Evolutionary conservation across 1,284 basidiomycete species (phyloP).

Genomic region (Boletus calvinii): DNA sequence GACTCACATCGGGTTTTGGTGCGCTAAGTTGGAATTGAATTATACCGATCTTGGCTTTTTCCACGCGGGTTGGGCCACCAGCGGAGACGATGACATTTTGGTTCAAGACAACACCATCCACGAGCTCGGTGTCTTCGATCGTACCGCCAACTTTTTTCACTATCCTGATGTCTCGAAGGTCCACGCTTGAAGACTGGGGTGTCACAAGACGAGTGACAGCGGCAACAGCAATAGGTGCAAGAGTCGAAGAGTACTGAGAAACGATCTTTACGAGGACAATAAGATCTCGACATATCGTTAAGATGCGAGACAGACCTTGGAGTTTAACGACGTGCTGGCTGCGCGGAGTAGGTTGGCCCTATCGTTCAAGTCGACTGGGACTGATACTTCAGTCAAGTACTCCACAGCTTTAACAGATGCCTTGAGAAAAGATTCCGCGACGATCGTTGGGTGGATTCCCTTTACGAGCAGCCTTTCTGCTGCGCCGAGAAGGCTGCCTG

Average conservation of each 20-base stretch:
- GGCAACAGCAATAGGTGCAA: slow-evolving; percentile 95
- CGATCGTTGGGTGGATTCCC: slow-evolving; percentile 97
- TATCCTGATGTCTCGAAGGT: slow-evolving; percentile 93
- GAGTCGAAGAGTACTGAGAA: slow-evolving; percentile 96
- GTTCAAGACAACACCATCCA: slow-evolving; percentile 95
- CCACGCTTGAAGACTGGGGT: slow-evolving; percentile 88
- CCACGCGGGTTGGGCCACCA: slow-evolving; percentile 92
- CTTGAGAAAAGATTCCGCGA: slow-evolving; percentile 94
- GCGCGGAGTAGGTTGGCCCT: slow-evolving; percentile 85
- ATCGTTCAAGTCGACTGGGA: slow-evolving; percentile 91
- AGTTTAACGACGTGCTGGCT: slow-evolving; percentile 94
- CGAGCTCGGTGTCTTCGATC: slow-evolving; percentile 97
- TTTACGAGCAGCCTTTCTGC: slow-evolving; percentile 98
- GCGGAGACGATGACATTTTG: slow-evolving; percentile 91
- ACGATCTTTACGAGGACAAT: slow-evolving; percentile 69
- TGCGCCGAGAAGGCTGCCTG: slow-evolving; percentile 89
- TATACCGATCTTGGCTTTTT: slow-evolving; percentile 98
- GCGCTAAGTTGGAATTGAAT: slow-evolving; percentile 98
- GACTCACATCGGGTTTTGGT: slow-evolving; percentile 93
- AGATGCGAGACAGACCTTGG: slow-evolving; percentile 62
- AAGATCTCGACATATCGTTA: slow-evolving; percentile 2
- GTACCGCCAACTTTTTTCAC: slow-evolving; percentile 99
- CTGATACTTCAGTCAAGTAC: slow-evolving; percentile 90
- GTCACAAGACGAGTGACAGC: slow-evolving; percentile 92
- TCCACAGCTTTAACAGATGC: slow-evolving; percentile 94